Percentiles rank a stretch among this genome's conserved stretches.
phyloP scores from a whole-genome alignment of 129 eudicot species.

The Tanacetum coccineum region DNA sequence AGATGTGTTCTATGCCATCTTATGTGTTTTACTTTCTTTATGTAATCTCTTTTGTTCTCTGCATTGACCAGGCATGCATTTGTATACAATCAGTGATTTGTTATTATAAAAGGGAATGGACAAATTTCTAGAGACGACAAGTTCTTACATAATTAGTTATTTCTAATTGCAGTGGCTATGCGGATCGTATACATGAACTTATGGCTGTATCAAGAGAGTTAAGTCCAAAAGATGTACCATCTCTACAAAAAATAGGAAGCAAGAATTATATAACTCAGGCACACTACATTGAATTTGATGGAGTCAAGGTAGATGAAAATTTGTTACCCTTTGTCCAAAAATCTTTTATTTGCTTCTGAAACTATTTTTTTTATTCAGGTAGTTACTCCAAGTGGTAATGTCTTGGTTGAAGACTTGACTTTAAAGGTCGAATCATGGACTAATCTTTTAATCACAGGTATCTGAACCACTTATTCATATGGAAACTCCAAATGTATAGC shows the following conservation, averaged over 20 bases:
- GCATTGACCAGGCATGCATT: constrained; percentile 7
- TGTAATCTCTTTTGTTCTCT: neutral
- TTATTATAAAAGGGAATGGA: constrained; percentile 10
- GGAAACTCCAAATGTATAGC: neutral
- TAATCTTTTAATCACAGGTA: constrained; percentile 94
- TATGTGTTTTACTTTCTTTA: neutral
- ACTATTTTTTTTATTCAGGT: constrained; percentile 50
- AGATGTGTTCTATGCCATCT: neutral
- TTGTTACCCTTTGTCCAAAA: constrained; percentile 4
- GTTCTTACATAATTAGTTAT: constrained; percentile 11
- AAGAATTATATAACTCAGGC: constrained; percentile 88
- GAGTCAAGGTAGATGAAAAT: constrained; percentile 63
- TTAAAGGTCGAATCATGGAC: constrained; percentile 84
- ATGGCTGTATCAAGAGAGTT: constrained; percentile 84
- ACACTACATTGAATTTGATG: constrained; percentile 81
- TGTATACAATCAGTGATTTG: constrained; percentile 1
- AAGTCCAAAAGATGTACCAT: constrained; percentile 59
- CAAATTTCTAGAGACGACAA: neutral
- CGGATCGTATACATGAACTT: constrained; percentile 97
- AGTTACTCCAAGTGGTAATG: constrained; percentile 98
- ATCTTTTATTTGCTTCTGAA: constrained; percentile 2
- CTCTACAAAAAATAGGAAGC: constrained; percentile 61
- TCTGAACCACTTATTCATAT: neutral
- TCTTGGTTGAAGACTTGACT: constrained; percentile 88
- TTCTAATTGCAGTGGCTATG: constrained; percentile 82